Base-by-base conservation (phyloP, 768 basidiomycete genomes). In the Amanita molliuscula region DNA sequence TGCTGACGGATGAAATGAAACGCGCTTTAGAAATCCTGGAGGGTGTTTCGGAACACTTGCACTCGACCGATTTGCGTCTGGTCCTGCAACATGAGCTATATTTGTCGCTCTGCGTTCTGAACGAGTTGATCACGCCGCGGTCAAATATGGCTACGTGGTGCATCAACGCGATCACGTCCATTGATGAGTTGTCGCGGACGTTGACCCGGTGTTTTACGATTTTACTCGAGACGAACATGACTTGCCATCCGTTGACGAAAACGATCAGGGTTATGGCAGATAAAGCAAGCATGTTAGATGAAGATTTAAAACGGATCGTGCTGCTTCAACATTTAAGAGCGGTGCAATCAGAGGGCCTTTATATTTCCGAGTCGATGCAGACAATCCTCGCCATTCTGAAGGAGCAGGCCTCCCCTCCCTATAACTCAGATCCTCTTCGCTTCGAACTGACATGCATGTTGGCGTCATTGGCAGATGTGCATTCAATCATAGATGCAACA, bases 1-100 rank as follows among this genome's bases (percentile, higher is more conserved):
- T 89, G 21, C 56, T 90, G 7, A 57, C 65, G n/a, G 77, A 83
- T 54, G 82, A 85, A 53, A 56, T 84, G 51, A 78, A 77, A 59
- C 64, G 70, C n/a, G 63, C 84, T 40, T 63, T 63, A 6, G 61
- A 61, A 10, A 59, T 64, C 18, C 63, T 79, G 18, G 66, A 68
- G 44, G 53, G 55, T 1, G 60, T 79, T 40, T 59, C 59, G 11
- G 61, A 65, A 11, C 53, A 55, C 29, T 37, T 52, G 7, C 52
- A 60, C 41, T 55, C 62, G 4, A 64, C 63, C 28, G 65, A 73
- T 6, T 64, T 69, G 42, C 66, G 62, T 9, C 53, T 62, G 1
- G 55, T 79, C 51, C 57, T 69, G 28, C 74, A 73, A 44, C 70
- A 78, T 49, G 76, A 79, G 50, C 65, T 79, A 33, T 69, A 68